Evolutionary conservation across 495 filamentous ascomycete species (phyloP), one percentile per base, ranked within the genome.

Genomic region (Alectoria sarmentosa): DNA sequence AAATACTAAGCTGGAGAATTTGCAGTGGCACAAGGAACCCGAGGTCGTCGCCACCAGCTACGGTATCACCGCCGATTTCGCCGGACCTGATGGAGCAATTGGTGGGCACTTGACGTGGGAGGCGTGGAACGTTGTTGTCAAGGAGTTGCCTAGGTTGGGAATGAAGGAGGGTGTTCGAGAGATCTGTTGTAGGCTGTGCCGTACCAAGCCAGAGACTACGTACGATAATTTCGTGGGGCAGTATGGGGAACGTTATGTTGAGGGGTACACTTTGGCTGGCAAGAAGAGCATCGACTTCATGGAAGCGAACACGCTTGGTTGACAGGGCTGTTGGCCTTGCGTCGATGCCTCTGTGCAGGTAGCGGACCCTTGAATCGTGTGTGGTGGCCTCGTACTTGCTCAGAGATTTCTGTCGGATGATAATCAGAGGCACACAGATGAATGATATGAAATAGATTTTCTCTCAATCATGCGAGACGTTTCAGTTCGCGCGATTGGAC

Each of bases 21-120:
- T 26, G 1, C 23, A 28, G 46, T 44, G 62, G 46, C 73, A 79
- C 69, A 81, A 80, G 65, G 74, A 82, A 63, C 68, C 70, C 0
- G 81, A 82, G 49, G 81, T 84, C 7, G 63, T 61, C n/a, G 67
- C 73, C 8, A 69, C 70, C 9, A 54, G 65, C 34, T 60, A 76
- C 4, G 83, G 82, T 19, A 77, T 83, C 52, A 11, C 59, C n/a
- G 75, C 77, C 9, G 83, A 86, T 55, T 79, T 85, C 66, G 2
- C 52, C 1, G 80, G 81, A 0, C 77, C 78, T 4, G 61, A 68
- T 42, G 60, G 66, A 41, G 37, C 64, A 32, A 64, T 59, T 23
- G 72, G 63, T 2, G 69, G 54, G 26, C 54, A 70, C 13, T 54
- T 82, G 21, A 76, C 76, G 2, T 57, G 46, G 65, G 69, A 75